phyloP scores from a whole-genome alignment of 345 rosid genomes.

The Chamaenerion angustifolium region DNA sequence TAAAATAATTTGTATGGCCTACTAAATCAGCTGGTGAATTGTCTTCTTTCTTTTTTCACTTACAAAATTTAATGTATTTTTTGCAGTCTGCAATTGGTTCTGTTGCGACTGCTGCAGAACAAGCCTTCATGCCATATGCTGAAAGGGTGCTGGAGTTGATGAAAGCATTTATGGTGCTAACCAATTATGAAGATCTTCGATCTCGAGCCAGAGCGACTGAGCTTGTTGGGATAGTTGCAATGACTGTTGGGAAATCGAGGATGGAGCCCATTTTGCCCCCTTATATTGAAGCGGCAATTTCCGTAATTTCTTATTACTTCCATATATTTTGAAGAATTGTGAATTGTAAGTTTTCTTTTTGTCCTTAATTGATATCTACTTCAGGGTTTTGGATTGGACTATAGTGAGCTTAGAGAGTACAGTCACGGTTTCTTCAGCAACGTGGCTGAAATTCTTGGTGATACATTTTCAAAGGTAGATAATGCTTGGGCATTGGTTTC shows the following conservation, averaged over 20 bases:
- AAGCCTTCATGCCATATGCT: conserved; percentile 93
- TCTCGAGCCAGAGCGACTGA: conserved; percentile 96
- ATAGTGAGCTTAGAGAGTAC: conserved; percentile 94
- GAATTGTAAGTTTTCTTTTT: neutral
- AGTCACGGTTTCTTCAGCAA: conserved; percentile 99
- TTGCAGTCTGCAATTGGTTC: conserved; percentile 97
- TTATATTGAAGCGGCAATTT: conserved; percentile 89
- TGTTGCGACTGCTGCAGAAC: conserved; percentile 95
- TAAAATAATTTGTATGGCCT: neutral
- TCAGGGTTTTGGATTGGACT: conserved; percentile 89
- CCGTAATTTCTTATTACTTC: conserved; percentile 34
- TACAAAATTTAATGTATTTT: conserved; percentile 4
- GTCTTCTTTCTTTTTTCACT: neutral
- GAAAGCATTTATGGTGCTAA: conserved; percentile 92
- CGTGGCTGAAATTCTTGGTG: conserved; percentile 57
- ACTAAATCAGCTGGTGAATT: neutral
- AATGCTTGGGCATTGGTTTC: neutral
- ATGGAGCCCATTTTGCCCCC: conserved; percentile 80
- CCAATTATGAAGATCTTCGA: conserved; percentile 78
- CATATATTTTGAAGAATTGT: conserved; percentile 3
- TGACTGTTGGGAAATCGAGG: conserved; percentile 77
- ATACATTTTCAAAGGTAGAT: conserved; percentile 6
- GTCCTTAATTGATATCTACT: conserved; percentile 9
- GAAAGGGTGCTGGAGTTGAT: conserved; percentile 78
- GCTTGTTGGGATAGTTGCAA: conserved; percentile 98